Base-by-base conservation (phyloP, 2,329 filamentous ascomycete genomes). In the Ophiosphaerella narmari region DNA sequence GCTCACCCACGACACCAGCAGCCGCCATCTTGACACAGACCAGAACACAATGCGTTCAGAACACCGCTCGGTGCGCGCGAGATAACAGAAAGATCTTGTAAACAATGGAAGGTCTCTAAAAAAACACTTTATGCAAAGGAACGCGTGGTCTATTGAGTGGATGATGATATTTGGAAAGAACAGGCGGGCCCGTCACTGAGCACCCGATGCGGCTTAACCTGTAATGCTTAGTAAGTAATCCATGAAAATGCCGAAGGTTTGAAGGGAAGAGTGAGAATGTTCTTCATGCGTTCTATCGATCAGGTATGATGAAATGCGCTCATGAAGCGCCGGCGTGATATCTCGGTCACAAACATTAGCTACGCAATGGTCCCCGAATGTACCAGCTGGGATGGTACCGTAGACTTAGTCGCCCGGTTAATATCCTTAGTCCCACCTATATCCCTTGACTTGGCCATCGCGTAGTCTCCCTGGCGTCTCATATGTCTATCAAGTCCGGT, bases 401-500 rank as follows among this genome's bases (percentile, higher is more conserved):
- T 40, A 32, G 34, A 43, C 36, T 50, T 34, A 14, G 39, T 47
- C 39, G 34, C 32, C 24, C 35, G 41, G 31, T n/a, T 35, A 23
- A 16, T 5, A 18, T 14, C 26, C 21, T 26, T n/a, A 9, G 14
- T 7, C 5, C 26, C 38, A 31, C 8, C n/a, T 7, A 39, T n/a
- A 49, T 43, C 36, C 46, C 38, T 39, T 35, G 48, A 52, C 48
- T 54, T 38, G 48, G 39, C 11, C 33, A 54, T 59, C 7, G 50
- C 54, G 54, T 49, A 55, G 42, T 48, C 36, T 37, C 31, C 39
- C 51, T 48, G 46, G 46, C 59, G 43, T 58, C 38, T 46, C 46
- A 47, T 54, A 57, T 54, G 39, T 63, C 59, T 60, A 65, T 66
- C 66, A 74, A 53, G 59, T 52, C 60, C 70, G 68, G 58, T 72